These are phyloP conservation scores for Pilasporangium apinafurcum DNA, from an alignment of 352 stramenopile species.

Conservation along the genomic window DNA sequence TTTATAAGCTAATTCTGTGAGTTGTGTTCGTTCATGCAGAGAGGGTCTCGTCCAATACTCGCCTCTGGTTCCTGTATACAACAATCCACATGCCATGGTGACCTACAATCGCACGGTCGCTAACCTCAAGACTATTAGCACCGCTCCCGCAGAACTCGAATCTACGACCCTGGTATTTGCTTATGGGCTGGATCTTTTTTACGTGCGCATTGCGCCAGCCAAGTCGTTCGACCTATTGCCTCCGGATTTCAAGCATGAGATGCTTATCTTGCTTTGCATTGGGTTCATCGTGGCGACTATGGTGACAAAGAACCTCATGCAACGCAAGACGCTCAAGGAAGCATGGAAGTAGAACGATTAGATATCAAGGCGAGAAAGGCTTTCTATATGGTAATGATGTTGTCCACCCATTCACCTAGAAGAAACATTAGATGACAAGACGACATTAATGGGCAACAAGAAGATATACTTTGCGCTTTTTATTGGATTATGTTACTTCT, in stretches of 20 bases:
- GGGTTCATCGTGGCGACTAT: conserved; percentile 80
- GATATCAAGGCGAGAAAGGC: background rate
- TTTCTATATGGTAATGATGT: background rate
- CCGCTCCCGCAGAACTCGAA: conserved; percentile 86
- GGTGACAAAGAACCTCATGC: conserved; percentile 50
- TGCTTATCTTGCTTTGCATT: conserved; percentile 89
- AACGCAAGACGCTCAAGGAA: conserved; percentile 72
- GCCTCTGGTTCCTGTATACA: conserved; percentile 87
- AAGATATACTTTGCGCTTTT: conserved; percentile 1
- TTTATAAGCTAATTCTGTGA: background rate
- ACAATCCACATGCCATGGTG: conserved; percentile 77
- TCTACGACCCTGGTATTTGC: conserved; percentile 93
- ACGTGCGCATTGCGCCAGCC: conserved; percentile 89
- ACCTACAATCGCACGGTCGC: conserved; percentile 91
- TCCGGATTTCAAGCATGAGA: conserved; percentile 93
- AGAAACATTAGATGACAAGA: no score
- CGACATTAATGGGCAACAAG: background rate
- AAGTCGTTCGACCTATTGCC: conserved; percentile 95
- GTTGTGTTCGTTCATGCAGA: conserved; percentile 8
- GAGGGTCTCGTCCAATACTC: conserved; percentile 87
- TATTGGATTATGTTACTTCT: conserved; percentile 1
- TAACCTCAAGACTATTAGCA: conserved; percentile 63
- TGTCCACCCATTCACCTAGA: no score
- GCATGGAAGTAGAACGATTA: conserved; percentile 67
- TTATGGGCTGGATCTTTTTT: conserved; percentile 93